Evolutionary conservation across 1,139 yeast species (phyloP), one percentile per base, ranked within the genome.

Genomic region (Pichia sp.): DNA sequence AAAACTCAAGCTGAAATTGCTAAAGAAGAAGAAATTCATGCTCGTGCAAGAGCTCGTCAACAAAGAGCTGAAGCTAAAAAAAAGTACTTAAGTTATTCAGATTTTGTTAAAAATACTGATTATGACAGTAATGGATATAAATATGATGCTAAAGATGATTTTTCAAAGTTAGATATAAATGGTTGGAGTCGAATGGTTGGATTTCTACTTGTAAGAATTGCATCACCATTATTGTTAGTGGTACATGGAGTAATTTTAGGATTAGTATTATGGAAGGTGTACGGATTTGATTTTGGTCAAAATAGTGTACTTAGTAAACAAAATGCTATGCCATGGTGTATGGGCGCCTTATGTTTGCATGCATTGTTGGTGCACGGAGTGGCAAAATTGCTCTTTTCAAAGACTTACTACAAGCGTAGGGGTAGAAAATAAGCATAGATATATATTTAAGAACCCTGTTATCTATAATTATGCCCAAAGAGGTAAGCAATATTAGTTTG

Each of bases 141-240:
- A 5, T 45, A 31, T 29, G 51, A 45, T 26, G 37, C 40, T n/a
- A 32, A 9, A 9, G 50, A 49, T 18, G 49, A 37, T 27, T 49
- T 49, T 31, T 8, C 9, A 7, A n/a, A 27, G 6, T 36, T 48
- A 7, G 44, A 45, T 29, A 38, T 11, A 4, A 8, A 18, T 4
- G 44, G 49, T 9, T 62, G 64, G 63, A 43, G 29, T 27, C 35
- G 44, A 9, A 30, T 59, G 36, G 50, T 61, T 45, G 66, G 66
- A 5, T 62, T 55, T 42, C 40, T 56, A 2, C 36, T 45, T 1
- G 49, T 62, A 25, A 43, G 66, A 31, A 43, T 61, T 5, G 34
- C 54, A 2, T 50, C 62, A 3, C 66, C 65, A 11, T 27, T 57
- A 2, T 30, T 61, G 9, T 52, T 62, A 8, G 41, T 61, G 6